A percentile compares a stretch with the other conserved stretches of the same genome.
phyloP scores from a whole-genome alignment of 2,329 filamentous ascomycete species.

The Stemphylium beticola region DNA sequence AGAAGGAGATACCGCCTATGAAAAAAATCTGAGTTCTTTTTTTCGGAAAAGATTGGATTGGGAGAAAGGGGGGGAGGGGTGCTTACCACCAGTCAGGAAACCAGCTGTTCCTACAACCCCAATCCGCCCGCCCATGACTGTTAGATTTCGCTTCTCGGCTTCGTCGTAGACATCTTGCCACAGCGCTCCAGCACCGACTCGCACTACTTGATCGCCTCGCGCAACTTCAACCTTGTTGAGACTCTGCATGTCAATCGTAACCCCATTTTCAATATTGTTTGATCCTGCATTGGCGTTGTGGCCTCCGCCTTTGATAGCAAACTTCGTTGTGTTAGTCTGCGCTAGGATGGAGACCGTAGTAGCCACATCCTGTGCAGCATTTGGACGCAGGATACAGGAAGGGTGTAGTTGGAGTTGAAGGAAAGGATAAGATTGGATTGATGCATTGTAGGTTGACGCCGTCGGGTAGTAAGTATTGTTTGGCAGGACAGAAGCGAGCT shows the following conservation, averaged over 20 bases:
- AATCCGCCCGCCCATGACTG: slow-evolving; percentile 33
- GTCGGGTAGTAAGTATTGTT: slow-evolving; percentile 26
- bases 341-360: slow-evolving; percentile 19
- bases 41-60: neutral
- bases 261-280: slow-evolving; percentile 38
- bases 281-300: slow-evolving; percentile 35
- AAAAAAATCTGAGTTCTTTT: neutral
- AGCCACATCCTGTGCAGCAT: slow-evolving; percentile 24
- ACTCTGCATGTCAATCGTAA: slow-evolving; percentile 40
- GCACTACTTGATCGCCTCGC: slow-evolving; percentile 20
- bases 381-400: slow-evolving; percentile 30
- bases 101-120: slow-evolving; percentile 39
- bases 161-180: slow-evolving; percentile 48
- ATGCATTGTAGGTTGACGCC: slow-evolving; percentile 27
- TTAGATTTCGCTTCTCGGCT: slow-evolving; percentile 24
- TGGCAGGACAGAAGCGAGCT: slow-evolving; percentile 20
- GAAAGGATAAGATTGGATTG: slow-evolving; percentile 32
- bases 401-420: slow-evolving; percentile 26
- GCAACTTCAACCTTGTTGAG: slow-evolving; percentile 28
- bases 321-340: slow-evolving; percentile 19
- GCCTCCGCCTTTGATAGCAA: slow-evolving; percentile 34
- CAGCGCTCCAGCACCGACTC: slow-evolving; percentile 34
- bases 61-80: neutral
- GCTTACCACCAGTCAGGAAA: slow-evolving; percentile 38
- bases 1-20: slow-evolving; percentile 31